A percentile compares a stretch with the other conserved stretches of the same genome.
Conservation (phyloP, 768 basidiomycete species). For the Gymnopilus dilepis region DNA sequence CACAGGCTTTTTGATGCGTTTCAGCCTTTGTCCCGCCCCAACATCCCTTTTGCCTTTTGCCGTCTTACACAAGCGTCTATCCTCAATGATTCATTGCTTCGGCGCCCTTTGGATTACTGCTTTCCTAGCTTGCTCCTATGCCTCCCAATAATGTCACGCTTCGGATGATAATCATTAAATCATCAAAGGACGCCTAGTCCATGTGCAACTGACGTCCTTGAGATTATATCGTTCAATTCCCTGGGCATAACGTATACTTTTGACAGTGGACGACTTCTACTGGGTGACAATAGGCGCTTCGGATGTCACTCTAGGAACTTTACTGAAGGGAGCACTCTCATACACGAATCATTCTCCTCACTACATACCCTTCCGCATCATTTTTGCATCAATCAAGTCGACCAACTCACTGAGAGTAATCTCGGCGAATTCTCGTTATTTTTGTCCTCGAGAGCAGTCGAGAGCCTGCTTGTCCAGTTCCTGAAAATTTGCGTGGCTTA, state of each 20-base stretch:
- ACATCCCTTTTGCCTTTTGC: too few relatives aligned
- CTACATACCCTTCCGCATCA: too few relatives aligned
- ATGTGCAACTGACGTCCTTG: conserved; percentile 5
- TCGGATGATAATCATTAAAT: conserved; percentile 1
- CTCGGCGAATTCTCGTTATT: not conserved
- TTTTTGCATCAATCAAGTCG: too few relatives aligned
- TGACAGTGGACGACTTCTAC: not conserved
- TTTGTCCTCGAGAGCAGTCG: not conserved
- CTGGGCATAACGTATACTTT: too few relatives aligned
- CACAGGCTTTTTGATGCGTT: conserved; percentile 3
- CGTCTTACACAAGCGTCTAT: not conserved
- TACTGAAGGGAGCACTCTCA: too few relatives aligned
- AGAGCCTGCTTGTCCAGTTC: not conserved
- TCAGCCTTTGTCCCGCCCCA: conserved; percentile 1
- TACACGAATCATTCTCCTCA: too few relatives aligned
- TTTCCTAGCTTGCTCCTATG: not conserved
- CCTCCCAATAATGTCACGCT: conserved; percentile 1
- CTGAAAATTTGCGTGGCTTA: not conserved
- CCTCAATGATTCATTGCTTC: not conserved
- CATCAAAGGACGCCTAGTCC: not conserved
- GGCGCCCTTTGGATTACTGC: not conserved
- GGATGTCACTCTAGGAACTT: not conserved
- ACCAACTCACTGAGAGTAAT: not conserved
- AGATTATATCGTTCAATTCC: not conserved
- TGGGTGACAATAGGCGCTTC: not conserved